Conservation (phyloP, 306 rosid species). For the Lathyrus tuberosus region DNA sequence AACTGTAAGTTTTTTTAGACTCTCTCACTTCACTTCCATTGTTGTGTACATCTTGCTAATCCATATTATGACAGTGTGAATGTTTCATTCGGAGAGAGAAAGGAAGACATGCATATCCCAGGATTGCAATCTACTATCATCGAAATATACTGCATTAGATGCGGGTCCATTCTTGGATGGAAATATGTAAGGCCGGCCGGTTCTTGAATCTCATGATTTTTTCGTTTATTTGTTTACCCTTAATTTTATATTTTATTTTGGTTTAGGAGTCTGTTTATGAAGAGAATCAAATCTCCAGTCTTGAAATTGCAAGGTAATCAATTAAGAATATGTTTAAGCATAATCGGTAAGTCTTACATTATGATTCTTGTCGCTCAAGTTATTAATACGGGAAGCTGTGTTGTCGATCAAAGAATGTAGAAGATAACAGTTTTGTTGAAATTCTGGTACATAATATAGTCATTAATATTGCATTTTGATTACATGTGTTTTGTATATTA, state of each 20-base stretch:
- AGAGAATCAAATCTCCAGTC: constrained; percentile 60
- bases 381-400: too few species aligned
- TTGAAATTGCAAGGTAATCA: constrained; percentile 70
- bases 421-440: too few species aligned
- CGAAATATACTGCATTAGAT: constrained; percentile 68
- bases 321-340: constrained; percentile 2
- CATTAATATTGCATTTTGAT: too few species aligned
- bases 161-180: constrained; percentile 83
- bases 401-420: too few species aligned
- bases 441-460: too few species aligned
- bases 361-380: too few species aligned
- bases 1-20: too few species aligned
- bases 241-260: constrained; percentile 6
- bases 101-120: constrained; percentile 66
- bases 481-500: too few species aligned
- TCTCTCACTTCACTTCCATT: too few species aligned
- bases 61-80: constrained; percentile 61
- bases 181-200: constrained; percentile 64
- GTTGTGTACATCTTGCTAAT: not conserved
- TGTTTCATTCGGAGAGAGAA: constrained; percentile 63
- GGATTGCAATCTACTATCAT: constrained; percentile 67
- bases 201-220: constrained; percentile 8
- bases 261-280: constrained; percentile 64
- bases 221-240: not conserved
- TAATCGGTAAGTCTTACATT: too few species aligned